These are phyloP conservation scores for Debaryomyces singareniensis DNA, from an alignment of 1,139 yeast genomes.

Conservation along the genomic window DNA sequence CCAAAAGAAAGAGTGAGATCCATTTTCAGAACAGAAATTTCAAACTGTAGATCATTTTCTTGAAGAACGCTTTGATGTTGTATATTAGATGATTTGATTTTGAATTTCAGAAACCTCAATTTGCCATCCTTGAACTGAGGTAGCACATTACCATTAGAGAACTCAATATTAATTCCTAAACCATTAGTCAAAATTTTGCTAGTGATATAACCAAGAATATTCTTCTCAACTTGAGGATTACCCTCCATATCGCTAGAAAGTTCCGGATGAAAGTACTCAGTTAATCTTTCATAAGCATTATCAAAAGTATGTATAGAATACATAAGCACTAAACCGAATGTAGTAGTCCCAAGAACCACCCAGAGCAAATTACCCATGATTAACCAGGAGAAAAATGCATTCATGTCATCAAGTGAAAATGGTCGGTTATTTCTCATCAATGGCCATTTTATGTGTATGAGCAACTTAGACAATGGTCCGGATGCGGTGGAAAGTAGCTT, in stretches of 20 bases:
- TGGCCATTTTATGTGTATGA: conserved; percentile 54
- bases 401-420: conserved; percentile 45
- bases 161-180: conserved; percentile 30
- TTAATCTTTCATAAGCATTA: conserved; percentile 18
- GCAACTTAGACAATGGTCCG: conserved; percentile 35
- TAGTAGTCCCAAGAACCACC: conserved; percentile 61
- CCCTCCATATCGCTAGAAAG: conserved; percentile 9
- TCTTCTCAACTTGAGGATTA: conserved; percentile 12
- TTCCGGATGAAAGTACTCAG: conserved; percentile 4
- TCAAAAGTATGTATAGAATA: conserved; percentile 41
- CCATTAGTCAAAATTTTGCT: conserved; percentile 35
- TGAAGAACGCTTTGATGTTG: conserved; percentile 5
- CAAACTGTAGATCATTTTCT: conserved; percentile 15
- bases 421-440: conserved; percentile 46
- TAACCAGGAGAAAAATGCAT: conserved; percentile 54
- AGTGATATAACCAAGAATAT: conserved; percentile 29
- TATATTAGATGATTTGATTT: conserved; percentile 18
- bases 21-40: conserved; percentile 46
- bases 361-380: conserved; percentile 51
- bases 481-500: conserved; percentile 38
- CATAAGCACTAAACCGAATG: conserved; percentile 50
- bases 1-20: conserved; percentile 55
- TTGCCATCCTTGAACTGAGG: conserved; percentile 55
- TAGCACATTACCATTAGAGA: conserved; percentile 28
- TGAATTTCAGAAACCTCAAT: conserved; percentile 51